Conservation (phyloP, 2,329 filamentous ascomycete species). For the Didymellaceae sp. region DNA sequence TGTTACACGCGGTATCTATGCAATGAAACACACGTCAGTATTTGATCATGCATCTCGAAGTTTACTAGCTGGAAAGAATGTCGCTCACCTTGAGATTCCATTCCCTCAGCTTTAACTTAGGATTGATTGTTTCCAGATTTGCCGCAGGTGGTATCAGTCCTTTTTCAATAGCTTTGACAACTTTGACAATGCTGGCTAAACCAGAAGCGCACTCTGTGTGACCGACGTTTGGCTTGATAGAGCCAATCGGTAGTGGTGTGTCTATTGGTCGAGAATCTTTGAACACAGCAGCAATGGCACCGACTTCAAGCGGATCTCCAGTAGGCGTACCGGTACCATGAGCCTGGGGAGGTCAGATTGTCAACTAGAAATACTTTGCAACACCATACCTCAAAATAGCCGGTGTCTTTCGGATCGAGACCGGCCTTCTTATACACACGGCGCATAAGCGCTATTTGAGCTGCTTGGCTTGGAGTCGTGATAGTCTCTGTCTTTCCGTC, state of each 20-base stretch:
- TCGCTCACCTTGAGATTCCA: constrained; percentile 5
- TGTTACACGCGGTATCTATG: background rate
- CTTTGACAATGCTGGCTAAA: constrained; percentile 38
- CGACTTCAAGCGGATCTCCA: constrained; percentile 34
- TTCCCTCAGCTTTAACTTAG: constrained; percentile 12
- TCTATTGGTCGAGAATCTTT: background rate
- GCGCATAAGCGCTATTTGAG: constrained; percentile 38
- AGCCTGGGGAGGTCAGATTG: constrained; percentile 13
- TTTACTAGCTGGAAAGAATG: background rate
- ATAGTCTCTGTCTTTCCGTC: constrained; percentile 20
- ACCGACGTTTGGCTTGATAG: constrained; percentile 40
- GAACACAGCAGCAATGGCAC: constrained; percentile 23
- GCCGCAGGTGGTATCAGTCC: constrained; percentile 30
- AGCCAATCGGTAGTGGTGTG: constrained; percentile 27
- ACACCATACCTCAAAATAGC: constrained; percentile 43
- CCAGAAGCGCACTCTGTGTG: constrained; percentile 37
- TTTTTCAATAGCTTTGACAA: constrained; percentile 28
- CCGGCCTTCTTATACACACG: constrained; percentile 29
- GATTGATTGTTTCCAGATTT: constrained; percentile 25
- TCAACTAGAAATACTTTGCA: background rate
- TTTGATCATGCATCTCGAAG: too few relatives aligned
- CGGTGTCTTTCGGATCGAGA: constrained; percentile 30
- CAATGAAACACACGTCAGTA: background rate
- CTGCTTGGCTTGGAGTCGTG: constrained; percentile 50
- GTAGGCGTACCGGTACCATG: constrained; percentile 64